These are phyloP conservation scores for Dactylellina haptotyla DNA, from an alignment of 2,329 filamentous ascomycete species.

Conservation along the genomic window DNA sequence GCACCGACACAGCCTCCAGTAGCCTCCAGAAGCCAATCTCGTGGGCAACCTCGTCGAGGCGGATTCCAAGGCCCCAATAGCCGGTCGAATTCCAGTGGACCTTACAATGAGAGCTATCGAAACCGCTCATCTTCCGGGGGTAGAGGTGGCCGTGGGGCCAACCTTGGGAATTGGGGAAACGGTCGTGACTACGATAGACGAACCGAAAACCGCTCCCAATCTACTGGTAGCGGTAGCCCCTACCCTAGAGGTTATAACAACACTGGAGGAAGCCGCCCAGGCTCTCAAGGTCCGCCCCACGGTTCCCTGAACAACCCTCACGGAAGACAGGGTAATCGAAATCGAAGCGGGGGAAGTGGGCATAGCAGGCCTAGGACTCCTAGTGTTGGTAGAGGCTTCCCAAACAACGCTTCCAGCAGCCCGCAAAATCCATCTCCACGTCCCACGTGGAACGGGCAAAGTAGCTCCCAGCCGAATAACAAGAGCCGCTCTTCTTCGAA, in stretches of 20 bases:
- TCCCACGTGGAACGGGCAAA: background rate
- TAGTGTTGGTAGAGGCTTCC: background rate
- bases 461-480: background rate
- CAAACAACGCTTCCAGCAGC: background rate
- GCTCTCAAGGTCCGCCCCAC: conserved; percentile 22
- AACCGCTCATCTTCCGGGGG: conserved; percentile 36
- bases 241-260: conserved; percentile 31
- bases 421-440: background rate
- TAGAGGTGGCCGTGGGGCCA: background rate
- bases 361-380: conserved; percentile 1
- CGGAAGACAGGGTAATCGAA: background rate
- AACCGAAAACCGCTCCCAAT: conserved; percentile 18
- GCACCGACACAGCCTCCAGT: conserved; percentile 28
- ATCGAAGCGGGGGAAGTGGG: conserved; percentile 15
- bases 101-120: conserved; percentile 15
- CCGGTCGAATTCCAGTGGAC: conserved; percentile 25
- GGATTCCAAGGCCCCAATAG: conserved; percentile 21
- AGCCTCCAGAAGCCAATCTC: conserved; percentile 34
- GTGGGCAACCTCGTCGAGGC: conserved; percentile 3
- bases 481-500: background rate
- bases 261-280: conserved; percentile 37
- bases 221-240: conserved; percentile 40
- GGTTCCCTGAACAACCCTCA: background rate
- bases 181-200: background rate
- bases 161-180: conserved; percentile 7